Base-by-base conservation (phyloP, 768 basidiomycete genomes). In the Collybia sp. region DNA sequence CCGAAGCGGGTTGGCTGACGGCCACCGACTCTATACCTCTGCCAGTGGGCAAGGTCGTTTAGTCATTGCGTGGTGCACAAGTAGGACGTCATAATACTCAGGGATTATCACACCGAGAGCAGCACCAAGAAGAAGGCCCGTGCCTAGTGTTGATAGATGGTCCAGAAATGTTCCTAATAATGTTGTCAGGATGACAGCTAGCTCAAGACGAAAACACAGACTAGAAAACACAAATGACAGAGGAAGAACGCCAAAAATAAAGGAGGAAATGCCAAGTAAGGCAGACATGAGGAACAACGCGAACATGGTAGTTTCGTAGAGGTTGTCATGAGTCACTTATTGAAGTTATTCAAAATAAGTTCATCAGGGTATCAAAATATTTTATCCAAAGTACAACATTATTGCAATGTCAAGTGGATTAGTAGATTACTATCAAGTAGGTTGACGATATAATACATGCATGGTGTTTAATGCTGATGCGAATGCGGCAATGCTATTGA, bases 61-160 rank as follows among this genome's bases (percentile, higher is more conserved):
- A 13, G 35, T 37, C n/a, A 37, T 3, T 13, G 3, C 10, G 6
- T 37, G 35, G 35, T 31, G 18, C 12, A 15, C 11, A 10, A 18
- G 35, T 31, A 40, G 32, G 17, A n/a, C 6, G 30, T 15, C 10
- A 45, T 82, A 87, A 62, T 65, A 93, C 88, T 96, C 94, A 32
- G 95, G 94, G 43, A 97, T 84, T 52, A 97, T 91, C 18, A 98
- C 82, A 11, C 90, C 90, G 51, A 97, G 66, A 0, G 91, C 92
- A 2, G 94, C 86, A 3, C 94, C 94, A 12, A 96, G 75, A 13
- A 98, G 73, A 10, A 97, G 68, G 10, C 94, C 94, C 6, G 87
- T 87, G 10, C 90, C 87, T 12, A 91, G 60, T 36, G 77, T 76
- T 6, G 65, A 68, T 52, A 74, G 67, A 63, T 70, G 64, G 48